Conservation (phyloP, 164 flowering plant species). For the Aristolochia californica region DNA sequence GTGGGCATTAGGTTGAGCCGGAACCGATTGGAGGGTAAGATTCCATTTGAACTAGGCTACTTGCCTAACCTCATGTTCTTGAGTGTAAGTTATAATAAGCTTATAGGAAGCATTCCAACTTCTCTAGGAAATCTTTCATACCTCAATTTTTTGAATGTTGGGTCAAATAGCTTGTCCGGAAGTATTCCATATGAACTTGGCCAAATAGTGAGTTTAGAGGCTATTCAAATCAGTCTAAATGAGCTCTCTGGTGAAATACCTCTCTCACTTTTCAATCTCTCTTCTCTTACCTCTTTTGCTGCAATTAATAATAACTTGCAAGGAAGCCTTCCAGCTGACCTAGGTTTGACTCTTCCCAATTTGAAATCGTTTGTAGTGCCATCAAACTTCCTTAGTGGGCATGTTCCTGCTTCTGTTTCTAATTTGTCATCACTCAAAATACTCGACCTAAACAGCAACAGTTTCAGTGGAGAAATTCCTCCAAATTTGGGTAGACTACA, state of each 20-base stretch:
- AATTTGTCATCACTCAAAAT: neutral
- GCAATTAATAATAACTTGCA: conserved; percentile 4
- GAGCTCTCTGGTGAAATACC: neutral
- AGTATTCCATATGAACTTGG: conserved; percentile 15
- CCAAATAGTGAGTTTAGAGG: conserved; percentile 4
- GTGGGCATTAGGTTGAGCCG: neutral
- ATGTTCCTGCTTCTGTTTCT: conserved; percentile 1
- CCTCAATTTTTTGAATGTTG: conserved; percentile 6
- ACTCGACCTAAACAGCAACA: neutral
- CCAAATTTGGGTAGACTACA: neutral
- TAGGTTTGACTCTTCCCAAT: conserved; percentile 21
- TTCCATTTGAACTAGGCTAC: conserved; percentile 22
- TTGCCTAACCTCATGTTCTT: conserved; percentile 11
- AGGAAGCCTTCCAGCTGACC: conserved; percentile 21
- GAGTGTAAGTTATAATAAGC: conserved; percentile 12
- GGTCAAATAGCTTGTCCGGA: conserved; percentile 18
- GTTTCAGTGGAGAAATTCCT: conserved; percentile 6
- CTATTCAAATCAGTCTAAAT: conserved; percentile 6
- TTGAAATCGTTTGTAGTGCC: conserved; percentile 12
- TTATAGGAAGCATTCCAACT: conserved; percentile 25
- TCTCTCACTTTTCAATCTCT: neutral
- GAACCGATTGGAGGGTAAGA: conserved; percentile 13
- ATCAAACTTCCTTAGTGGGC: neutral
- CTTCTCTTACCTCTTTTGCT: neutral
- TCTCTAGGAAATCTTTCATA: conserved; percentile 33